Base-by-base conservation (phyloP, 345 rosid species). In the Excoecaria cochinchinensis region DNA sequence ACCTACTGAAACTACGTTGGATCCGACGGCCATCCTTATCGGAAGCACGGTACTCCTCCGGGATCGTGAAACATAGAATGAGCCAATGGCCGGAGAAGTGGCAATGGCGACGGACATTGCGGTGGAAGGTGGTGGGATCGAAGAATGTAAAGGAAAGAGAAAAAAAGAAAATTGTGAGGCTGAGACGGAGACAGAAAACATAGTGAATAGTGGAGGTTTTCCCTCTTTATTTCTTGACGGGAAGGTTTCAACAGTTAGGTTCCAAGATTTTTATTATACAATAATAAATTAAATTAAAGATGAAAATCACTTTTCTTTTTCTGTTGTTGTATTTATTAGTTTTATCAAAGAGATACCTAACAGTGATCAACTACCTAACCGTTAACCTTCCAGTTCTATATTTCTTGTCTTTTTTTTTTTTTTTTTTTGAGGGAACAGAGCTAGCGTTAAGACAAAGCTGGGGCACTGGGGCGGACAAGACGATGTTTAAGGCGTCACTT, bases 11-110 rank as follows among this genome's bases (percentile, higher is more conserved):
- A 86, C 66, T 1, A 74, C 58, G 53, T 74, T 75, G 65, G 90
- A 84, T 84, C 89, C 88, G 79, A 88, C 83, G 67, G 87, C 76
- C 87, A 83, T 83, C 73, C 79, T 72, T 10, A 71, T 48, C 60
- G 82, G 74, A 31, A 76, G 70, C 50, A 36, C 25, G 13, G 42
- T n/a, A 42, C 64, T 56, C 25, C 44, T 44, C 13, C 72, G 82
- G 68, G 89, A 83, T 72, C 81, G 89, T 4, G 86, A 66, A 74
- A 76, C n/a, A 44, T 60, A 57, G 78, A 85, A 71, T 66, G 89
- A 74, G 78, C 91, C 84, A 76, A 82, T 51, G 79, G 87, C 76
- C 70, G 82, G 86, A 19, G 85, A 70, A 10, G 83, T 36, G 47
- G 86, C 31, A 25, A 77, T 75, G 36, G 82, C 67, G 21, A 84